Conservation (phyloP, 192 early-diverging fungal genomes). For the Podila epicladia region DNA sequence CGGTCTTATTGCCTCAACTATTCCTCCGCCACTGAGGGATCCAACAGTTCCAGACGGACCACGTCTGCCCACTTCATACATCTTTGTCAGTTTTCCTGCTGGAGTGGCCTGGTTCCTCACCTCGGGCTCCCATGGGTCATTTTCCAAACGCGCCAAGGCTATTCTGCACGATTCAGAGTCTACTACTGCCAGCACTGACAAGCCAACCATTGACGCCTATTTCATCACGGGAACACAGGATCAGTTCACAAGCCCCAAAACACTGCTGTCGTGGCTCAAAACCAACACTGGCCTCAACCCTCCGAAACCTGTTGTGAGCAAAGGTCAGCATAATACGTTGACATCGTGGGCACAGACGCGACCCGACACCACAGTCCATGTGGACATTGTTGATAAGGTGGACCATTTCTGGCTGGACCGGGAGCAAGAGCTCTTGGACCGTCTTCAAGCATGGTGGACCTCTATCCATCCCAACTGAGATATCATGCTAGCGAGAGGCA, state of each 20-base stretch:
- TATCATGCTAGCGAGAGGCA: background rate
- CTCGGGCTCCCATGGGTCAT: conserved; percentile 22
- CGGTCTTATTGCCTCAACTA: conserved; percentile 42
- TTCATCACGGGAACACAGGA: conserved; percentile 44
- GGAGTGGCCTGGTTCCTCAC: conserved; percentile 52
- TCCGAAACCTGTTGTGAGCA: background rate
- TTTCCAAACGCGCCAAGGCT: conserved; percentile 18
- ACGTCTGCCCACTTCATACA: conserved; percentile 35
- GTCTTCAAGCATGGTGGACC: conserved; percentile 32
- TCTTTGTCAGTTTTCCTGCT: conserved; percentile 42
- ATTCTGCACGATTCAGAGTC: conserved; percentile 13
- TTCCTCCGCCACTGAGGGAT: conserved; percentile 35
- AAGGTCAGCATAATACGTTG: background rate
- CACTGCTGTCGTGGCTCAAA: conserved; percentile 34
- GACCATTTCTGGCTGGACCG: conserved; percentile 48
- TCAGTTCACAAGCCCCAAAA: conserved; percentile 43
- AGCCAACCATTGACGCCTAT: conserved; percentile 21
- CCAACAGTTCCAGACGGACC: conserved; percentile 18
- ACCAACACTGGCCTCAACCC: conserved; percentile 27
- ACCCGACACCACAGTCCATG: conserved; percentile 33
- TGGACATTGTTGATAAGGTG: conserved; percentile 33
- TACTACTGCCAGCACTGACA: background rate
- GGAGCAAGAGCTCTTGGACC: conserved; percentile 29
- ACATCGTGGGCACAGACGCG: conserved; percentile 25
- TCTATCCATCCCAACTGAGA: conserved; percentile 4